Percentiles rank a stretch among this genome's conserved stretches.
phyloP scores from a whole-genome alignment of 352 stramenopile genomes.

The Pythium brachiatum region DNA sequence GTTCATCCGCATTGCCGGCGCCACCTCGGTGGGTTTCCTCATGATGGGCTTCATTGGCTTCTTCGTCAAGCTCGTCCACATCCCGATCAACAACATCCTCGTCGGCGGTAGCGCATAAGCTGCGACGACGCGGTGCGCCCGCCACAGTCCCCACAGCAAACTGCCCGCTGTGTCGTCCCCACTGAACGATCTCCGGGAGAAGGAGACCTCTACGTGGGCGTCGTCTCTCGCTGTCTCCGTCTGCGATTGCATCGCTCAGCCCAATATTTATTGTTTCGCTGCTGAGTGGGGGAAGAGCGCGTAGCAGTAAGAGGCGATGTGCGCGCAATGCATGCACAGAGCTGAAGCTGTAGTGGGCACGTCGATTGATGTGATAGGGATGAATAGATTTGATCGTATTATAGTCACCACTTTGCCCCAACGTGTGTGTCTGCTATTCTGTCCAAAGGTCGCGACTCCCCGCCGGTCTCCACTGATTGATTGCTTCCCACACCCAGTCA shows the following conservation, averaged over 20 bases:
- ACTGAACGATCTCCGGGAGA: background rate
- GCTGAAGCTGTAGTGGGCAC: background rate
- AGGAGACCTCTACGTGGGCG: background rate
- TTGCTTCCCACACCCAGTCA: too few species aligned
- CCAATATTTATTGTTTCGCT: slow-evolving; percentile 23
- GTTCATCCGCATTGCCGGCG: slow-evolving; percentile 94
- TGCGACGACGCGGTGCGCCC: background rate
- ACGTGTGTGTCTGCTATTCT: background rate
- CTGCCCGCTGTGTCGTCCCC: too few species aligned
- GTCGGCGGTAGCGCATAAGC: slow-evolving; percentile 85
- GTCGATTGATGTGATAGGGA: slow-evolving; percentile 13
- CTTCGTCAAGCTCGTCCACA: slow-evolving; percentile 99
- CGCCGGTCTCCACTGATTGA: background rate
- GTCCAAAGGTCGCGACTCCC: slow-evolving; percentile 3
- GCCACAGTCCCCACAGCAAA: background rate
- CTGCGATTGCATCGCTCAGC: background rate
- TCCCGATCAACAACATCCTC: slow-evolving; percentile 99
- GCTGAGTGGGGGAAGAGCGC: background rate
- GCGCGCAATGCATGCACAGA: background rate
- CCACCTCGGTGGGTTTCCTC: slow-evolving; percentile 96
- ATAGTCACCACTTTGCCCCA: background rate
- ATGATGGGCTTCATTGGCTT: slow-evolving; percentile 99
- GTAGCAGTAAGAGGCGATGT: background rate
- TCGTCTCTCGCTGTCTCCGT: background rate
- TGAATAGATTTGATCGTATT: slow-evolving; percentile 19